Evolutionary conservation across 805 yeast species (phyloP), one percentile per base, ranked within the genome.

Genomic region (Ascoidea asiatica): DNA sequence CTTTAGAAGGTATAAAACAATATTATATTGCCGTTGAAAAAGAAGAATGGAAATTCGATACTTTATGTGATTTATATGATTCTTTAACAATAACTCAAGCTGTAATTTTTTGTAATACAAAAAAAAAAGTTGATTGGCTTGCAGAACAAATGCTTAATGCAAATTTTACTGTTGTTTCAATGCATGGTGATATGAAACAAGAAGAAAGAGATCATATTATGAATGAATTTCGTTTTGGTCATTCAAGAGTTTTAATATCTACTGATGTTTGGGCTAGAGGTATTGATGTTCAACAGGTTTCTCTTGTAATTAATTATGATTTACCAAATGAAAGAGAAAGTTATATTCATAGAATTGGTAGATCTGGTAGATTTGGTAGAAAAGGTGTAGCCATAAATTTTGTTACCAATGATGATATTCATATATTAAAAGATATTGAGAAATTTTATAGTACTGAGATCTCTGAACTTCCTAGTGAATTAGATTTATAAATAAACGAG

Each of bases 251-350:
- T 43, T 71, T 92, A 62, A 92, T 92, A 60, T 82, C 97, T 53
- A 92, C 98, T 38, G 98, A 92, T 66, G 83, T 92, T 57, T 84
- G 90, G 81, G 98, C 98, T 43, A 77, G 98, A 67, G 98, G 98
- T 61, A 92, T 90, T 53, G 98, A 90, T 66, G 97, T 90, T 49
- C 98, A 90, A 70, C 97, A 90, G 62, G 96, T 90, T 42, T 89
- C 97, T 11, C 68, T 90, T 53, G 98, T 90, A 48, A 86, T 90
- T 59, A 90, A 90, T 74, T 90, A 85, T 68, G 98, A 90, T 65
- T 69, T 90, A 63, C 97, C 98, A 46, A 64, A 76, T 52, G 88
- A 92, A 73, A 79, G 81, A 61, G 97, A 90, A 66, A 90, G 90
- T 74, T 90, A 90, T 65, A 81, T 90, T 59, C 98, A 90, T 72